Percentiles rank a stretch among this genome's conserved stretches.
These are phyloP conservation scores for Avena atlantica DNA, from an alignment of 176 grass and related monocot species.

Conservation along the genomic window DNA sequence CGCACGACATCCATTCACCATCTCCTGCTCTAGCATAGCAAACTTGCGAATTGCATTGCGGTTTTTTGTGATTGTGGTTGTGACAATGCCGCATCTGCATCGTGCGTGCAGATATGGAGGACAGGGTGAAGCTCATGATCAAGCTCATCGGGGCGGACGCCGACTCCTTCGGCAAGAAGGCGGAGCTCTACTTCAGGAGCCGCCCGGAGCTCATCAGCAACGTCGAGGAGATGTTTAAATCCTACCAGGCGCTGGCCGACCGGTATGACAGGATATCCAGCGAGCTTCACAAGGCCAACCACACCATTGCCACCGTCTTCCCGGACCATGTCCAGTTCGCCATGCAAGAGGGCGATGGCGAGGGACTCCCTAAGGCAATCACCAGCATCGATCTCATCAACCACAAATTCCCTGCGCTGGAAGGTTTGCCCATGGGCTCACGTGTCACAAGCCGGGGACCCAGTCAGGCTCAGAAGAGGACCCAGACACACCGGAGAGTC, in stretches of 20 bases:
- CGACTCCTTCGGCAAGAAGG: slow-evolving; percentile 86
- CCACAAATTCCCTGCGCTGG: slow-evolving; percentile 49
- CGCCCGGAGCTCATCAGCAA: slow-evolving; percentile 85
- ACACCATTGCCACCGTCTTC: slow-evolving; percentile 81
- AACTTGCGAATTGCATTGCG: not conserved
- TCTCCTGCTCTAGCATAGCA: not conserved
- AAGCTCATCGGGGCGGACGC: slow-evolving; percentile 88
- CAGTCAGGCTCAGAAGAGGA: slow-evolving; percentile 46
- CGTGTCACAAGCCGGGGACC: slow-evolving; percentile 35
- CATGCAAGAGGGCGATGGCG: slow-evolving; percentile 67
- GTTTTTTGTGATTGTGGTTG: not conserved
- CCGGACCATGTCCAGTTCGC: slow-evolving; percentile 79
- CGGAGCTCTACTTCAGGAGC: slow-evolving; percentile 88
- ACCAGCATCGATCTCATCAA: slow-evolving; percentile 58
- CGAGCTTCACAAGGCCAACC: slow-evolving; percentile 97
- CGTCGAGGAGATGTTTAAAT: slow-evolving; percentile 80
- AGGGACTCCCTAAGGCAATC: slow-evolving; percentile 51
- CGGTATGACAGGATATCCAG: slow-evolving; percentile 68
- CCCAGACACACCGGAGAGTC: slow-evolving; percentile 49
- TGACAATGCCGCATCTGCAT: not conserved
- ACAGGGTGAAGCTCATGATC: slow-evolving; percentile 77
- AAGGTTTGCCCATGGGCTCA: slow-evolving; percentile 54
- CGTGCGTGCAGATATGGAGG: slow-evolving; percentile 79
- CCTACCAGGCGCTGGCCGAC: slow-evolving; percentile 79
- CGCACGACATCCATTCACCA: not conserved